Evolutionary conservation across 768 basidiomycete species (phyloP), one percentile per base, ranked within the genome.

Genomic region (Amanita jacksonii): DNA sequence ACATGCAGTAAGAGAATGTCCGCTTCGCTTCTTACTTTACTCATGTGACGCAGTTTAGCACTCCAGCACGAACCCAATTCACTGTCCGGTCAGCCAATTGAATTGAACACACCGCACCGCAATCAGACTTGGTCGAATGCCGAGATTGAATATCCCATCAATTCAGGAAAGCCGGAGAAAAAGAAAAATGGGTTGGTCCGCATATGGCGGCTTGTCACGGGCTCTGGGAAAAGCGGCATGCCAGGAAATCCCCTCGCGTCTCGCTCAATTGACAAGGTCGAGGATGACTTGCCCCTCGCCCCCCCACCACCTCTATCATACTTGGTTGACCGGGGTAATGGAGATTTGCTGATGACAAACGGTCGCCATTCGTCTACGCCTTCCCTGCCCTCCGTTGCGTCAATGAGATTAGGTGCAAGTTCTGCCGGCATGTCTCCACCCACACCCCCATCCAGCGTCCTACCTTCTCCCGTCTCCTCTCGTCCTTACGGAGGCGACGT

Each of bases 251-350:
- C 59, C 20, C 60, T 62, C 8, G 56, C 63, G 12, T 52, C 65
- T 5, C 69, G 67, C 12, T 66, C 65, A 9, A 45, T 62, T 19
- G 74, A 70, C 49, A 69, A 60, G 31, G 59, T 56, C 33, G 82
- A 86, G 3, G 86, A 90, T 53, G 78, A 85, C 51, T 60, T 70
- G 7, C 91, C 88, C 3, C 67, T 96, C 31, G 80, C 85, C 2
- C 94, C 93, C 1, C 94, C 94, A 2, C 94, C 94, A 4, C 84
- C 90, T 4, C 57, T 98, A 41, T 89, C 89, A 0, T 93, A 91
- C 63, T 73, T 97, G 37, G 89, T 90, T 49, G 69, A 73, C 45
- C 73, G 73, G 32, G 70, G 73, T n/a, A 73, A 77, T 34, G 67
- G 68, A 24, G 70, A 76, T 12, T 50, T 65, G 33, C 57, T 59